Base-by-base conservation (phyloP, 306 rosid genomes). In the Boehmeria nivea region DNA sequence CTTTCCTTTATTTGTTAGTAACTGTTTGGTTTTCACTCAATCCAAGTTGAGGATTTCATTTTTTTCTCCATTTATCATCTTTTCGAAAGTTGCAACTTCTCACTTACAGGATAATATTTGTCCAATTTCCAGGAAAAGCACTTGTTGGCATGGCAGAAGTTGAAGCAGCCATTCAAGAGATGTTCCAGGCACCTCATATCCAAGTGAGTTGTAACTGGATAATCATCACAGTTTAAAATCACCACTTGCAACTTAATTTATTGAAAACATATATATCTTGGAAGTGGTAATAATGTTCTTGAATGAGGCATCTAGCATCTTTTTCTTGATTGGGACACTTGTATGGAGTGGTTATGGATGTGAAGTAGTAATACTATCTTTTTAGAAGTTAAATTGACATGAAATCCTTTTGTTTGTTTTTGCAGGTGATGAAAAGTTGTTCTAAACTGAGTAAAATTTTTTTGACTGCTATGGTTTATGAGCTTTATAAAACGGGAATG, bases 101-200 rank as follows among this genome's bases (percentile, higher is more conserved):
- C 39, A 55, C 64, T 72, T 61, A 58, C 49, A 40, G 36, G 19
- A 53, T 54, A 26, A 27, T 40, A 55, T 70, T 51, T 52, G 14
- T 58, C 25, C 56, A 37, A 28, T 60, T 68, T 78, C 45, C 54
- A 78, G 94, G 77, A 61, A 80, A 78, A 72, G 63, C 67, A 36
- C 83, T 72, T 68, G 89, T 91, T 49, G 73, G 82, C 44, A 84
- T 84, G 88, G 66, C 69, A 37, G 94, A 91, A 34, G 82, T 91
- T 39, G 94, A 87, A 68, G 81, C 83, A 70, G 98, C 98, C 64
- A 87, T 87, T 64, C 95, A 87, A 67, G 95, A 91, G 72, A 91
- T 87, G 98, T 87, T 87, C 72, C 85, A 87, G 78, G 94, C 98
- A 56, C 98, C 98, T 63, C 98, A 90, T 84, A 84, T 90, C 70